These are phyloP conservation scores for Penicillium brevicompactum DNA, from an alignment of 2,329 filamentous ascomycete genomes.

Conservation along the genomic window DNA sequence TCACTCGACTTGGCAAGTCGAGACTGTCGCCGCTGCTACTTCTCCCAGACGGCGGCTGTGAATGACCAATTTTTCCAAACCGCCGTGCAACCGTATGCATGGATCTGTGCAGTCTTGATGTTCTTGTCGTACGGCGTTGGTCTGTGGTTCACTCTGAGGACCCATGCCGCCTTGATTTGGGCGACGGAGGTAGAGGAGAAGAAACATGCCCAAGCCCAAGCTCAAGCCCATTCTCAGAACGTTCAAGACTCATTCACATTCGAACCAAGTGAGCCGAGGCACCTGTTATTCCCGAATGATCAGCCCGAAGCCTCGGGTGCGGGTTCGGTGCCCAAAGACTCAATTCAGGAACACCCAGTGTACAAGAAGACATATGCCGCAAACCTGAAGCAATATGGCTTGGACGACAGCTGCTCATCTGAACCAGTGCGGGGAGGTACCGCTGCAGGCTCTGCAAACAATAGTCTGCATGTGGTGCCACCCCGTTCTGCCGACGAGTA, in stretches of 20 bases:
- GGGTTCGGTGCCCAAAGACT: constrained; percentile 57
- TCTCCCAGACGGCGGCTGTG: constrained; percentile 81
- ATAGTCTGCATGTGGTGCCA: constrained; percentile 73
- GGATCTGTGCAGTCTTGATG: constrained; percentile 78
- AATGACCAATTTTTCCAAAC: constrained; percentile 87
- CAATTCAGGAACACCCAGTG: constrained; percentile 83
- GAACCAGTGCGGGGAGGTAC: constrained; percentile 31
- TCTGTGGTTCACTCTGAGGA: constrained; percentile 91
- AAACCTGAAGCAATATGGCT: constrained; percentile 84
- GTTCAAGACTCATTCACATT: constrained; percentile 30
- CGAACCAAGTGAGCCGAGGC: constrained; percentile 33
- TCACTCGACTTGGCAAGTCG: constrained; percentile 48
- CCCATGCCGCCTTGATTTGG: constrained; percentile 97
- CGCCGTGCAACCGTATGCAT: constrained; percentile 91
- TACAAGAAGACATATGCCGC: constrained; percentile 90
- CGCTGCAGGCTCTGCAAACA: constrained; percentile 21
- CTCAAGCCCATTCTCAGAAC: constrained; percentile 11
- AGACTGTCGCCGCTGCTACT: constrained; percentile 92
- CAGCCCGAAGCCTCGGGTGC: constrained; percentile 35
- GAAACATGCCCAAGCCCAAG: constrained; percentile 47
- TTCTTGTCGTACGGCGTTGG: constrained; percentile 95
- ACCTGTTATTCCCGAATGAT: constrained; percentile 32
- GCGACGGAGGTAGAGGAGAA: constrained; percentile 81
- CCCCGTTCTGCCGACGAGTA: constrained; percentile 61
- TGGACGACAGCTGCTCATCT: constrained; percentile 57